Conservation (phyloP, 371 early-diverging fungal species). For the Saksenaea vasiformis region DNA sequence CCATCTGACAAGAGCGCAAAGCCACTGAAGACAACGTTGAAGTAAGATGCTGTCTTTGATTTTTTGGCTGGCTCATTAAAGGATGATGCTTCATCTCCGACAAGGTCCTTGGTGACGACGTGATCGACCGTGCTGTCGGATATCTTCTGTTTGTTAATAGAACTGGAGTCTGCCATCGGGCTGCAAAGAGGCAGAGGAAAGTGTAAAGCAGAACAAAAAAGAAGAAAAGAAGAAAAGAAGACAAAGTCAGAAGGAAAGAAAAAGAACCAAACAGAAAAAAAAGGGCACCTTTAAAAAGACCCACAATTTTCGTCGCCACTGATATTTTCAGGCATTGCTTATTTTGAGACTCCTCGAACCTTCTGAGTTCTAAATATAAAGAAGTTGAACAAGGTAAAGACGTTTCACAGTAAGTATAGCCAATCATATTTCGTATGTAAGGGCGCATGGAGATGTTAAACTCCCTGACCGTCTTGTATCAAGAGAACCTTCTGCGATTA, state of each 20-base stretch:
- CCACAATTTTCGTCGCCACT: background rate
- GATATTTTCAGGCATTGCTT: background rate
- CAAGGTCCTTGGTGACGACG: background rate
- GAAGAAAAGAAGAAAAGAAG: background rate
- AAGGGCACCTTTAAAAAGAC: background rate
- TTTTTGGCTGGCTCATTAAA: conserved; percentile 11
- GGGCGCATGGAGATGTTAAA: background rate
- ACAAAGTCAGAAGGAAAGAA: background rate
- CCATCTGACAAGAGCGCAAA: conserved; percentile 46
- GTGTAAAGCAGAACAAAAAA: background rate
- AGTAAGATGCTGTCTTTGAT: conserved; percentile 29
- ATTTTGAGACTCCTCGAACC: conserved; percentile 6
- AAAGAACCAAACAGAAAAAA: background rate
- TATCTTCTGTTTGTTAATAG: background rate
- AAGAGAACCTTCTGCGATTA: background rate
- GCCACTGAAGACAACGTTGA: conserved; percentile 44
- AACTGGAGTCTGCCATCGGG: background rate
- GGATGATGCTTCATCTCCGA: conserved; percentile 3
- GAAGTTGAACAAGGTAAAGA: background rate
- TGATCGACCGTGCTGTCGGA: background rate
- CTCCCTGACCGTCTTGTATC: background rate
- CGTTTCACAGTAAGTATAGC: background rate
- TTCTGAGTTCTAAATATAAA: conserved; percentile 4
- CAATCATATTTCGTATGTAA: background rate
- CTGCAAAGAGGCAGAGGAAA: background rate